Evolutionary conservation across 2,329 filamentous ascomycete species (phyloP).

Genomic region (Keithomyces neogunnii): DNA sequence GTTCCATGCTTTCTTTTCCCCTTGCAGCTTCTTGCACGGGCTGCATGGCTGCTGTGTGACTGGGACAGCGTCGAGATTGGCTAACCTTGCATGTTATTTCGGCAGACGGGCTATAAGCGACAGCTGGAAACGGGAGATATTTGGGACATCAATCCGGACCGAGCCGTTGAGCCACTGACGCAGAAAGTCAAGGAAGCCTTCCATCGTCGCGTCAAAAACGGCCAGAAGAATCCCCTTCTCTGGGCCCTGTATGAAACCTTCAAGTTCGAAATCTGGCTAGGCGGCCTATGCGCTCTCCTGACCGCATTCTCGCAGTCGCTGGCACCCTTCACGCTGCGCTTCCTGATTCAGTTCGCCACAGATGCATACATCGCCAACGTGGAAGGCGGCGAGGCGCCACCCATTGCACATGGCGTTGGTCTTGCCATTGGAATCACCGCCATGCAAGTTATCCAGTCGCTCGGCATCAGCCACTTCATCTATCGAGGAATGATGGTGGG

Average conservation of each 20-base stretch:
- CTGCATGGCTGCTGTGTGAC: no score
- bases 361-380: slow-evolving; percentile 64
- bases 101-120: slow-evolving; percentile 73
- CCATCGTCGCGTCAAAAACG: slow-evolving; percentile 54
- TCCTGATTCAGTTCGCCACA: slow-evolving; percentile 75
- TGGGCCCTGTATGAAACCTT: slow-evolving; percentile 84
- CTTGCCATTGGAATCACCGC: slow-evolving; percentile 74
- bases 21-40: no score
- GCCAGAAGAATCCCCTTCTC: slow-evolving; percentile 64
- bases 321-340: slow-evolving; percentile 77
- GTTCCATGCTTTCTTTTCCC: no score
- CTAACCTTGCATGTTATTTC: not conserved
- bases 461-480: slow-evolving; percentile 83
- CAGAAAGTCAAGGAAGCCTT: slow-evolving; percentile 60
- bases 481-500: slow-evolving; percentile 89
- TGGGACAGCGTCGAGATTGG: no score
- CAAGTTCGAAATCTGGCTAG: slow-evolving; percentile 74
- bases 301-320: slow-evolving; percentile 72
- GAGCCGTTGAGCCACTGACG: slow-evolving; percentile 63
- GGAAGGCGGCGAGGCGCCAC: slow-evolving; percentile 45
- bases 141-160: slow-evolving; percentile 77
- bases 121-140: slow-evolving; percentile 77
- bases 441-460: slow-evolving; percentile 78
- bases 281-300: slow-evolving; percentile 66
- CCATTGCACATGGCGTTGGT: slow-evolving; percentile 69